phyloP scores from a whole-genome alignment of 768 basidiomycete genomes.

The Chalciporus piperatus region DNA sequence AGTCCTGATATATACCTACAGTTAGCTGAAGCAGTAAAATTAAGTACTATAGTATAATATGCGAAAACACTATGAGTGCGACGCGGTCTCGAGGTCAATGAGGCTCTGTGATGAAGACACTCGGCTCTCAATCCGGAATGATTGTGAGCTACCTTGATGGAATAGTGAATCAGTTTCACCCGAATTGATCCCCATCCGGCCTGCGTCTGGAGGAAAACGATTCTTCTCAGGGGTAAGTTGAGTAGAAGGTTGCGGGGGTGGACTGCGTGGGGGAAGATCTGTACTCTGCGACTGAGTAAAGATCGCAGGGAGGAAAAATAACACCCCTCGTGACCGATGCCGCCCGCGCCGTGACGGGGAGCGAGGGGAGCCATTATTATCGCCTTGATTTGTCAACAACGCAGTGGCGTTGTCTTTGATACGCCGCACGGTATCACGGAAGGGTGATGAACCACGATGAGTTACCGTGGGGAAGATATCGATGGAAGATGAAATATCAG shows the following conservation, averaged over 20 bases:
- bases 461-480: slow-evolving; percentile 43
- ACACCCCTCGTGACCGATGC: slow-evolving; percentile 55
- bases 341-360: slow-evolving; percentile 47
- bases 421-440: slow-evolving; percentile 53
- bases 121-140: slow-evolving; percentile 27
- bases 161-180: slow-evolving; percentile 21
- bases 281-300: slow-evolving; percentile 48
- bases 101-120: slow-evolving; percentile 28
- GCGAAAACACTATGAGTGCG: slow-evolving; percentile 18
- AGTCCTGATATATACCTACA: slow-evolving; percentile 13
- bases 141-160: slow-evolving; percentile 30
- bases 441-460: slow-evolving; percentile 36
- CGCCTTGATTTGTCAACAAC: slow-evolving; percentile 42
- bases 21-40: slow-evolving; percentile 34
- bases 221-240: slow-evolving; percentile 46
- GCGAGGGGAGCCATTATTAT: slow-evolving; percentile 37
- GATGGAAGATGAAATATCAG: slow-evolving; percentile 43
- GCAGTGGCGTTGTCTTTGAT: slow-evolving; percentile 53
- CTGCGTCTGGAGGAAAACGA: slow-evolving; percentile 35
- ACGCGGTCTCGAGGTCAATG: slow-evolving; percentile 25
- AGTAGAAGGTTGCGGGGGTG: slow-evolving; percentile 27
- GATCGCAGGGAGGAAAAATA: slow-evolving; percentile 83
- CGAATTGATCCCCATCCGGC: slow-evolving; percentile 28
- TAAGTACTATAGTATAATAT: slow-evolving; percentile 27
- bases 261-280: slow-evolving; percentile 31